Base-by-base conservation (phyloP, 2,329 filamentous ascomycete genomes). In the Periconia macrospinosa region DNA sequence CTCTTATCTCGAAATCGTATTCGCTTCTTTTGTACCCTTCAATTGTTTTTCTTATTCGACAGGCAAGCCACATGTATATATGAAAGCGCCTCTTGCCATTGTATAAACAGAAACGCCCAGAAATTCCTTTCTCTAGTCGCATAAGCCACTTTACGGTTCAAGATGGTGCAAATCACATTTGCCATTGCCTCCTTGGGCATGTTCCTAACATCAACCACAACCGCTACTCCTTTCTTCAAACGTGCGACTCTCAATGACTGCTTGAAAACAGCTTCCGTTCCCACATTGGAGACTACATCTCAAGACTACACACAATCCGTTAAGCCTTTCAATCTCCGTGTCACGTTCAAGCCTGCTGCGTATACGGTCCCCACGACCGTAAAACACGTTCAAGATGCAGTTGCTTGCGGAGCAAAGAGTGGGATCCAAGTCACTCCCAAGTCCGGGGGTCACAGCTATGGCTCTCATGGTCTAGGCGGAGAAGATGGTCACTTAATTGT, bases 381-480 rank as follows among this genome's bases (percentile, higher is more conserved):
- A 2, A 62, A 79, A 9, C 79, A 86, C 49, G 78, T 87, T 2
- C 76, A 82, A 2, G 77, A 69, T 14, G 79, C 83, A 10, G 76
- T 87, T 37, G 79, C 80, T 48, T 87, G 84, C 60, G 84, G 83
- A 1, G 75, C 69, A 0, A 58, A 75, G 13, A 75, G 76, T 52
- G 72, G 71, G 5, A 67, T 81, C 23, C 78, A 78, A 50, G 82
- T 87, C 0, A 83, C 86, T 61, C 79, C 84, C 15, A 82, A 78
- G 55, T 85, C 83, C 2, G 85, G 85, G 13, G 85, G 85, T 0
- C 85, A 87, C 59, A 86, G 83, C 0, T 88, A 84, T 57, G 84
- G 68, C 1, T 76, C 77, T 0, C 75, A 78, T 47, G 78, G 77
- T 0, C 70, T 80, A 1, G 78, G 78, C 18, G 78, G 78, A 8